Evolutionary conservation across 2,329 filamentous ascomycete species (phyloP), one percentile per base, ranked within the genome.

Genomic region (Nemania abortiva): DNA sequence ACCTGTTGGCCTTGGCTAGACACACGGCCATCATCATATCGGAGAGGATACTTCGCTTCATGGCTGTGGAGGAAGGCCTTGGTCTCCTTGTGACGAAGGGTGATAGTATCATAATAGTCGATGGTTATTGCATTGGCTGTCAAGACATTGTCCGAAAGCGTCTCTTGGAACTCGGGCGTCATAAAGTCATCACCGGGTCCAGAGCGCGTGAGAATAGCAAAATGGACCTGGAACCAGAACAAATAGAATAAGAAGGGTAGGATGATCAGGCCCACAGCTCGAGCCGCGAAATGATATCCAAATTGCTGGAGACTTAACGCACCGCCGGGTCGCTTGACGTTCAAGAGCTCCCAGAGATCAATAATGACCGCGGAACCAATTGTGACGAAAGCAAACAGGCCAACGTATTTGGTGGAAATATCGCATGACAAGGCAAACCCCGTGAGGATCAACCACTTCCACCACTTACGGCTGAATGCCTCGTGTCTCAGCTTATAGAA

Each of bases 191-290:
- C 96, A 63, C 96, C 96, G 53, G 96, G 95, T 42, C 96, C 96
- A 61, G 96, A 98, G 69, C 91, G 88, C 73, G 84, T 91, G 71
- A 99, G 87, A 76, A 99, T 93, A 53, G 93, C 87, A 81, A 99
- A 99, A 84, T 99, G 96, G 34, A 99, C 95, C 86, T 99, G 96
- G 90, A 99, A 99, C 96, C 96, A 99, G 87, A 99, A 98, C 55
- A 99, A 89, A 82, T 99, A 99, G 83, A 99, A 97, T 77, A 98
- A 86, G 86, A 99, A 98, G 15, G 96, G 96, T 74, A 98, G 89
- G 74, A 97, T 80, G 75, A 98, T 93, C 65, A 99, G 86, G 15
- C 92, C 95, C 72, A 97, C 85, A n/a, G 91, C 89, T 61, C 96
- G 92, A 71, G 96, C 96, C 47, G 85, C 88, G 79, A 99, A 97